These are phyloP conservation scores for Rhizopogon sp. DNA, from an alignment of 768 basidiomycete genomes.

Conservation along the genomic window DNA sequence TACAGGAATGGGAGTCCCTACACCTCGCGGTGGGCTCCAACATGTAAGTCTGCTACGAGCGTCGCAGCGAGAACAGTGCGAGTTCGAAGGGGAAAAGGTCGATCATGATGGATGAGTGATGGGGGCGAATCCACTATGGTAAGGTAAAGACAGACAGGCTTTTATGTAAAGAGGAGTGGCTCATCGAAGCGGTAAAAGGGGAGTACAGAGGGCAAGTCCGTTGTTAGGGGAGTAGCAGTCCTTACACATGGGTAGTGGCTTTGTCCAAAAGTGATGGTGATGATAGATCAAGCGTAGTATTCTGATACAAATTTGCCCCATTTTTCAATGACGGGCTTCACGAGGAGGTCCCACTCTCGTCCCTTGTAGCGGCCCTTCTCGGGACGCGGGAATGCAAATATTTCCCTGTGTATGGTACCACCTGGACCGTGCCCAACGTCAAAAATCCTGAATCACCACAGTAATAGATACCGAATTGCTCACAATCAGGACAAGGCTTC, in stretches of 20 bases:
- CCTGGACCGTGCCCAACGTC: conserved; percentile 28
- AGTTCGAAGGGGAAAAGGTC: no score
- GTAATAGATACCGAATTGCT: conserved; percentile 28
- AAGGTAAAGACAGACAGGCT: no score
- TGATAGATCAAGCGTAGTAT: conserved; percentile 20
- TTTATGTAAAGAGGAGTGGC: no score
- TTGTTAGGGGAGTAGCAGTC: no score
- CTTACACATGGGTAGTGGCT: neutral
- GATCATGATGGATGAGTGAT: no score
- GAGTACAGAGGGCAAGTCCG: no score
- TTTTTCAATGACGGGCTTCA: conserved; percentile 70
- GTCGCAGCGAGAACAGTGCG: no score
- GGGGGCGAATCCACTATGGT: no score
- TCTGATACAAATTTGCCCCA: conserved; percentile 65
- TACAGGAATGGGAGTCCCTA: no score
- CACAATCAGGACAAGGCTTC: conserved; percentile 41
- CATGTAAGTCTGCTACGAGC: no score
- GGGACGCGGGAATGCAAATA: conserved; percentile 67
- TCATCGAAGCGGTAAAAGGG: no score
- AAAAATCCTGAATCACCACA: neutral
- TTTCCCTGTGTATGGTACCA: conserved; percentile 65
- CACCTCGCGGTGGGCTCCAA: no score
- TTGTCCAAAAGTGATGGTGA: neutral
- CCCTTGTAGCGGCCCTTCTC: conserved; percentile 48
- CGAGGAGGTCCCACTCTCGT: conserved; percentile 70